Conservation (phyloP, 768 basidiomycete species). For the Lentinus tigrinus region DNA sequence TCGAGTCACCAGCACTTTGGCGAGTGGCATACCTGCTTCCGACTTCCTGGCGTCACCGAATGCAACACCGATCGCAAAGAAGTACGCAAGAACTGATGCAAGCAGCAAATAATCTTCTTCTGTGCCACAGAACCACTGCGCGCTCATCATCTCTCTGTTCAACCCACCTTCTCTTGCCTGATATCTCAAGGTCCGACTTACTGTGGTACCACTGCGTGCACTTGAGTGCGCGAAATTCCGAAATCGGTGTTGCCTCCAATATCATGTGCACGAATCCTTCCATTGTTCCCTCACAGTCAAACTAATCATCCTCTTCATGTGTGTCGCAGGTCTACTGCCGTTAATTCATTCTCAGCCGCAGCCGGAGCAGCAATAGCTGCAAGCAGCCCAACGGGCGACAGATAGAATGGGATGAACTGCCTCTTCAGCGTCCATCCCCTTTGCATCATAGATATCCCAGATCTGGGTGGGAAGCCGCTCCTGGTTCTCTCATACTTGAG, state of each 20-base stretch:
- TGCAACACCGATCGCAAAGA: conserved; percentile 2
- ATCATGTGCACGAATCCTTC: conserved; percentile 5
- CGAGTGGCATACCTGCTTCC: not conserved
- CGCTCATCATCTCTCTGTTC: conserved; percentile 7
- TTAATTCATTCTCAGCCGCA: not conserved
- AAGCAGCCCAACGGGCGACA: not conserved
- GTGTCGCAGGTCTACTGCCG: not conserved
- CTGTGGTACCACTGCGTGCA: too few relatives aligned
- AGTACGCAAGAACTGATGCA: conserved; percentile 3
- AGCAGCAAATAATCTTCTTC: not conserved
- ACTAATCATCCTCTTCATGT: conserved; percentile 1
- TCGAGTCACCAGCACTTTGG: too few relatives aligned
- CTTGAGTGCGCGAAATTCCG: not conserved
- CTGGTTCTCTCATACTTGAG: conserved; percentile 20
- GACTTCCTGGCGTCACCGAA: not conserved
- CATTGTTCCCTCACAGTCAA: conserved; percentile 1
- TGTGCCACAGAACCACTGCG: not conserved
- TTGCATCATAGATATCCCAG: conserved; percentile 24
- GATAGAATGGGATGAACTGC: not conserved
- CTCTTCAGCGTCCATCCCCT: conserved; percentile 18
- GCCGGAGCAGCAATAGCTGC: not conserved
- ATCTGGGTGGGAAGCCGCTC: conserved; percentile 20
- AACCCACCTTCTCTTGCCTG: too few relatives aligned
- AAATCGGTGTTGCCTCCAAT: not conserved
- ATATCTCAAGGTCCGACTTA: too few relatives aligned